These are phyloP conservation scores for Podospora comata DNA, from an alignment of 495 filamentous ascomycete species.

Conservation along the genomic window DNA sequence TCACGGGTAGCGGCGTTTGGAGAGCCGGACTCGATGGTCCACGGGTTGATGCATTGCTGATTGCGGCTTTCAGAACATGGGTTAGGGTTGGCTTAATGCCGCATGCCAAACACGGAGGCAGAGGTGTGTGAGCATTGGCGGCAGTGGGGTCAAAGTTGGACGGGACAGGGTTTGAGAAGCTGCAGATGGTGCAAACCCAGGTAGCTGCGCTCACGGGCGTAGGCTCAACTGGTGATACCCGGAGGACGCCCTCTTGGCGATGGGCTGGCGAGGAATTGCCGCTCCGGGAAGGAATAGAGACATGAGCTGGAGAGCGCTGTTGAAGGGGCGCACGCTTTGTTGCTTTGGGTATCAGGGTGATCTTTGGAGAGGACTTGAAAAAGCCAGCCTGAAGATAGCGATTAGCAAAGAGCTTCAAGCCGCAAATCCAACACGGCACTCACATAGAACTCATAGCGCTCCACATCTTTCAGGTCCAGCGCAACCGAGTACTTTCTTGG, in stretches of 20 bases:
- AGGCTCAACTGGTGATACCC: conserved; percentile 48
- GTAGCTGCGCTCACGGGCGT: conserved; percentile 61
- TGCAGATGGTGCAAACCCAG: conserved; percentile 98
- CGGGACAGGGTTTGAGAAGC: conserved; percentile 92
- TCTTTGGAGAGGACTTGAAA: conserved; percentile 89
- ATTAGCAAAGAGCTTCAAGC: conserved; percentile 3
- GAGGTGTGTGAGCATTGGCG: conserved; percentile 66
- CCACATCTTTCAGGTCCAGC: conserved; percentile 85
- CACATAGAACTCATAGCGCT: conserved; percentile 88
- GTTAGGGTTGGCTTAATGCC: conserved; percentile 87
- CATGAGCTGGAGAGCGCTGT: conserved; percentile 39
- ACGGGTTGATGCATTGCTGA: conserved; percentile 60
- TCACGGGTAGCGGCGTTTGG: conserved; percentile 30
- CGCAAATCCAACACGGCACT: conserved; percentile 8
- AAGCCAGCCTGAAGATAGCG: conserved; percentile 69
- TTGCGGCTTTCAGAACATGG: conserved; percentile 78
- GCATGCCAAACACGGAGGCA: conserved; percentile 87
- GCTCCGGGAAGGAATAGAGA: conserved; percentile 39
- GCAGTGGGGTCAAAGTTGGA: conserved; percentile 85
- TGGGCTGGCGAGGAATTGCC: conserved; percentile 48
- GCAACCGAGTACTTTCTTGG: conserved; percentile 81
- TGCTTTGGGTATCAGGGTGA: conserved; percentile 79
- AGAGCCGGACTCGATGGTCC: conserved; percentile 33
- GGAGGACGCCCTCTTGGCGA: conserved; percentile 47
- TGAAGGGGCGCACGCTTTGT: conserved; percentile 55